phyloP scores from a whole-genome alignment of 1,139 yeast species.

The Martiniozyma asiatica region DNA sequence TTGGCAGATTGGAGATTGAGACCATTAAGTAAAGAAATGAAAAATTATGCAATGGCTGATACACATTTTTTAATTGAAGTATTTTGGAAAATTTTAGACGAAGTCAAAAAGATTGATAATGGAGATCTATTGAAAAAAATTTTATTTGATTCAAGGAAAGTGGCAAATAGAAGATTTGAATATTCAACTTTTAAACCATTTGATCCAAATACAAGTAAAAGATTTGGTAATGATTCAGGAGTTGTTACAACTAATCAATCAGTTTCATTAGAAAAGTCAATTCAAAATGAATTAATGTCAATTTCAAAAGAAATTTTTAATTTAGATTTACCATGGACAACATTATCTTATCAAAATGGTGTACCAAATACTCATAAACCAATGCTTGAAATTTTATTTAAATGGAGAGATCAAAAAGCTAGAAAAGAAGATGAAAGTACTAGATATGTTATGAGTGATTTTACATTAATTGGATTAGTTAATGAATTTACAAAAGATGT shows the following conservation, averaged over 20 bases:
- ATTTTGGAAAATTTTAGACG: conserved; percentile 62
- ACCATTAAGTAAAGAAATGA: conserved; percentile 70
- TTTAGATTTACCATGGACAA: conserved; percentile 42
- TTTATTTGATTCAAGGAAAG: conserved; percentile 63
- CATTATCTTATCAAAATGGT: conserved; percentile 54
- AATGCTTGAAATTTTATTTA: conserved; percentile 48
- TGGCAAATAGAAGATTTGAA: conserved; percentile 75
- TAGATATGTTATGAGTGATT: conserved; percentile 76
- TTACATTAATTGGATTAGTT: conserved; percentile 53
- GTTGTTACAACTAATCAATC: conserved; percentile 20
- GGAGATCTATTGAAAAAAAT: conserved; percentile 56
- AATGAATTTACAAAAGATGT: conserved; percentile 18
- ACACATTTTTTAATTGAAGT: conserved; percentile 83
- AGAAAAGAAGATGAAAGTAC: conserved; percentile 74
- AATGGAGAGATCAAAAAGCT: conserved; percentile 79
- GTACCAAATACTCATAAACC: conserved; percentile 44
- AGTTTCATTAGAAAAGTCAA: conserved; percentile 16
- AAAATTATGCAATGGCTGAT: conserved; percentile 85
- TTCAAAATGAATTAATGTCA: conserved; percentile 10
- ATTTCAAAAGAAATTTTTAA: conserved; percentile 8
- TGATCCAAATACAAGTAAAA: conserved; percentile 13
- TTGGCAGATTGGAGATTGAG: conserved; percentile 94
- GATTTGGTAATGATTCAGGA: too few species aligned
- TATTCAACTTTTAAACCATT: conserved; percentile 50
- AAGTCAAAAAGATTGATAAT: conserved; percentile 28